Evolutionary conservation across 1,139 yeast species (phyloP).

Genomic region (Magnusiomyces suaveolens): DNA sequence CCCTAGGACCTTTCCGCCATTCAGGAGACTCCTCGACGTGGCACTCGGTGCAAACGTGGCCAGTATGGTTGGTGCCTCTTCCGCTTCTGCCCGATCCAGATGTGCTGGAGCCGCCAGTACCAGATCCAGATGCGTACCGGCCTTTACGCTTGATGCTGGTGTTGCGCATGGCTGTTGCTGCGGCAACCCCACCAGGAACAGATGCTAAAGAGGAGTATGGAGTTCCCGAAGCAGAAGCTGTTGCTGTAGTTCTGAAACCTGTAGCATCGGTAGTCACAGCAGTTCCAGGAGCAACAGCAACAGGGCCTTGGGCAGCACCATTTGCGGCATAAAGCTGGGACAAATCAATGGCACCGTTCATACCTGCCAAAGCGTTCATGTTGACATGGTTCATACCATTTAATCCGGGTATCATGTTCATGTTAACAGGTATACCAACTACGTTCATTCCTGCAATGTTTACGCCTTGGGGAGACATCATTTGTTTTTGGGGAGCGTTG

Average conservation of each 20-base stretch:
- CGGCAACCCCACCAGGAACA: background rate
- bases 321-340: background rate
- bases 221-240: background rate
- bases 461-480: background rate
- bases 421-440: background rate
- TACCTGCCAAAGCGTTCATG: background rate
- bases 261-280: background rate
- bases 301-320: background rate
- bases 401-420: background rate
- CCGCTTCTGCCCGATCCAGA: background rate
- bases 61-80: background rate
- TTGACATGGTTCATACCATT: background rate
- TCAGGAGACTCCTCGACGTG: slow-evolving; percentile 61
- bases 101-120: background rate
- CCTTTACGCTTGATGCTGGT: slow-evolving; percentile 2
- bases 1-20: slow-evolving; percentile 60
- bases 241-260: background rate
- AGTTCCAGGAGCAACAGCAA: background rate
- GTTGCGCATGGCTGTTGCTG: background rate
- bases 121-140: background rate
- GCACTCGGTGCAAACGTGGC: slow-evolving; percentile 35
- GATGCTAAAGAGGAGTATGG: background rate
- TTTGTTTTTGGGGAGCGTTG: background rate
- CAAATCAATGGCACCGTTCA: background rate
- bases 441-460: background rate